Evolutionary conservation across 768 basidiomycete genomes (phyloP).

Genomic region (Psilocybe cubensis): DNA sequence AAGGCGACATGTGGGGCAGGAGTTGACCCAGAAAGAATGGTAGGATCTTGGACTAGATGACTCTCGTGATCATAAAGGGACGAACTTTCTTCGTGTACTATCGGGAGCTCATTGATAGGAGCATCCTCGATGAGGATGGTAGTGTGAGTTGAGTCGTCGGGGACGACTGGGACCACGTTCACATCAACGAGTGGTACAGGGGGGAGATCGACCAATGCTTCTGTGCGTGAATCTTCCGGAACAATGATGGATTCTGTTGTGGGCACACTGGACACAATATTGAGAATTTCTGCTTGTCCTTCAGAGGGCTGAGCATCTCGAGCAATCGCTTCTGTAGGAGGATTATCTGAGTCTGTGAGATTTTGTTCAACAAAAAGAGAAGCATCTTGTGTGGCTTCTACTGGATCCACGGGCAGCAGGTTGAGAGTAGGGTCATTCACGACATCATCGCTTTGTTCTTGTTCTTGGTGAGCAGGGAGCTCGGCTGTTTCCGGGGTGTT

Average conservation of each 20-base stretch:
- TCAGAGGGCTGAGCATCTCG: no score
- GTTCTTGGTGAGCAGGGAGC: not conserved
- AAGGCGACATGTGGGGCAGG: slow-evolving; percentile 12
- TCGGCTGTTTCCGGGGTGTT: not conserved
- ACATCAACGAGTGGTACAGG: slow-evolving; percentile 11
- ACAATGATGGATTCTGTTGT: slow-evolving; percentile 6
- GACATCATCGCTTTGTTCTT: no score
- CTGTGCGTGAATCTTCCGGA: slow-evolving; percentile 8
- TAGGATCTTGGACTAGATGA: not conserved
- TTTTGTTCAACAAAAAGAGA: not conserved
- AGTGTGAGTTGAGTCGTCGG: not conserved
- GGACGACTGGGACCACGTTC: not conserved
- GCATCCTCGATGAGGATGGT: not conserved
- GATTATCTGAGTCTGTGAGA: not conserved
- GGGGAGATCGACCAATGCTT: slow-evolving; percentile 11
- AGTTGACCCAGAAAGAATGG: slow-evolving; percentile 9
- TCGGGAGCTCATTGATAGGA: not conserved
- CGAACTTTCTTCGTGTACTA: not conserved
- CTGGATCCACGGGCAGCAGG: no score
- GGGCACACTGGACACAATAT: slow-evolving; percentile 12
- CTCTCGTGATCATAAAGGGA: not conserved
- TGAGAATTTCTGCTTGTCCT: not conserved
- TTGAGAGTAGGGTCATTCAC: no score
- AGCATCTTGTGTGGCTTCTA: no score
- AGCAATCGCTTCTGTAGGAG: not conserved